phyloP scores from a whole-genome alignment of 108 stramenopile genomes.

The Parietichytrium sp. region DNA sequence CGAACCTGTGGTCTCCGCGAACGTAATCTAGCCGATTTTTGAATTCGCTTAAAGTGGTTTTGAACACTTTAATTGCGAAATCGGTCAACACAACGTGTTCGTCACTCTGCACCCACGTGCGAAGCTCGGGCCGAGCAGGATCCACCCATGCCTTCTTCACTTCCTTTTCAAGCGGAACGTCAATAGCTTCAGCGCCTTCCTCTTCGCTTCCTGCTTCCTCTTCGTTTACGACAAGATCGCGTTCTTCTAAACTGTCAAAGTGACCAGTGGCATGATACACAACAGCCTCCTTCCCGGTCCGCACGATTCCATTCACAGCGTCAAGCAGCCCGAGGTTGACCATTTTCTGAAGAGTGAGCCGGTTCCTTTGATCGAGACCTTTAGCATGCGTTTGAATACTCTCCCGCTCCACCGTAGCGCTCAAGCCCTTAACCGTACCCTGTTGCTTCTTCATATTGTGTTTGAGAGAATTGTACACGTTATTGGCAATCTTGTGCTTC shows the following conservation, averaged over 20 bases:
- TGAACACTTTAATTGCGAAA: slow-evolving; percentile 58
- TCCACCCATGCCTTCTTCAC: too few relatives aligned
- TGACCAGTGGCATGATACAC: slow-evolving; percentile 50
- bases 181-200: neutral
- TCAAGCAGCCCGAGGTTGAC: slow-evolving; percentile 42
- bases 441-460: slow-evolving; percentile 33
- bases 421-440: slow-evolving; percentile 7
- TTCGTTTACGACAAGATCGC: neutral
- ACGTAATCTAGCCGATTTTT: slow-evolving; percentile 53
- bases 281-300: slow-evolving; percentile 59
- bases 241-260: slow-evolving; percentile 5
- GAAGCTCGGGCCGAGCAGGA: too few relatives aligned
- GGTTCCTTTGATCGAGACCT: slow-evolving; percentile 50
- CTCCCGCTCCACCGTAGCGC: slow-evolving; percentile 15
- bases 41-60: slow-evolving; percentile 60
- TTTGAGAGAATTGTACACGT: slow-evolving; percentile 28
- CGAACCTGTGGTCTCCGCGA: slow-evolving; percentile 52
- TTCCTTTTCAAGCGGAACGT: neutral
- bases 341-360: slow-evolving; percentile 52
- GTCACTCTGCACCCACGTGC: too few relatives aligned
- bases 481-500: slow-evolving; percentile 4
- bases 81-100: neutral
- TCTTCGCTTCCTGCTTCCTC: neutral
- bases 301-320: slow-evolving; percentile 51
- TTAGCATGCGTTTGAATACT: slow-evolving; percentile 22